Percentiles rank a stretch among this genome's conserved stretches.
Evolutionary conservation across 2,329 filamentous ascomycete genomes (phyloP).

Genomic region (Gnomoniopsis sp.): DNA sequence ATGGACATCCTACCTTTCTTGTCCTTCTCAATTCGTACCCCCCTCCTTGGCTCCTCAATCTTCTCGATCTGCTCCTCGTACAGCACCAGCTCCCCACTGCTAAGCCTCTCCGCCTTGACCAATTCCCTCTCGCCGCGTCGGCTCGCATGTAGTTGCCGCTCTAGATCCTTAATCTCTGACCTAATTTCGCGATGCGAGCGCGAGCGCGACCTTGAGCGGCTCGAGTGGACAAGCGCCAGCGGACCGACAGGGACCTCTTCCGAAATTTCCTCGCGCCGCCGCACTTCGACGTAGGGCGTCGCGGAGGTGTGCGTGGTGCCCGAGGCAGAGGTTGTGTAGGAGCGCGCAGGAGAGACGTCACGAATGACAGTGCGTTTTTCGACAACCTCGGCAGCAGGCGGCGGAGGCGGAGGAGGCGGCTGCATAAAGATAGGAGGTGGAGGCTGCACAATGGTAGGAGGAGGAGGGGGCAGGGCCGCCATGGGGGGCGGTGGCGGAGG

Average conservation of each 20-base stretch:
- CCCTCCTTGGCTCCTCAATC: constrained; percentile 50
- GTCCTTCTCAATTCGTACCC: constrained; percentile 77
- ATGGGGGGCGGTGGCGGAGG: constrained; percentile 22
- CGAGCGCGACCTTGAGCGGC: constrained; percentile 39
- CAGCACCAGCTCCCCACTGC: constrained; percentile 60
- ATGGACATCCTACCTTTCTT: constrained; percentile 94
- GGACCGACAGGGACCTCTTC: constrained; percentile 35
- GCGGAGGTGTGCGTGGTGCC: constrained; percentile 27
- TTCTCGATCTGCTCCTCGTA: constrained; percentile 59
- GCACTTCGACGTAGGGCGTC: constrained; percentile 39
- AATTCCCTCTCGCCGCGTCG: constrained; percentile 48
- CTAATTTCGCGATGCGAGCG: constrained; percentile 62
- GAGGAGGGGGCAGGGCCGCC: constrained; percentile 22
- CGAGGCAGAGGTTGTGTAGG: constrained; percentile 34
- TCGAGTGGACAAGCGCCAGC: constrained; percentile 35
- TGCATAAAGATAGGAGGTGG: constrained; percentile 13
- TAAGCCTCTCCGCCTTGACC: constrained; percentile 53
- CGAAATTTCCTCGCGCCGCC: constrained; percentile 31
- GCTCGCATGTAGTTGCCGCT: constrained; percentile 52
- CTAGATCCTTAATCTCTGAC: constrained; percentile 68
- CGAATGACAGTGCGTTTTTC: constrained; percentile 45
- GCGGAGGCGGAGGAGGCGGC: constrained; percentile 26
- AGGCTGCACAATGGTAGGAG: constrained; percentile 24
- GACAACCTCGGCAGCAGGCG: constrained; percentile 35
- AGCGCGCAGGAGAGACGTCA: constrained; percentile 45